Evolutionary conservation across 2,329 filamentous ascomycete genomes (phyloP).

Genomic region (Calonectria crousiana): DNA sequence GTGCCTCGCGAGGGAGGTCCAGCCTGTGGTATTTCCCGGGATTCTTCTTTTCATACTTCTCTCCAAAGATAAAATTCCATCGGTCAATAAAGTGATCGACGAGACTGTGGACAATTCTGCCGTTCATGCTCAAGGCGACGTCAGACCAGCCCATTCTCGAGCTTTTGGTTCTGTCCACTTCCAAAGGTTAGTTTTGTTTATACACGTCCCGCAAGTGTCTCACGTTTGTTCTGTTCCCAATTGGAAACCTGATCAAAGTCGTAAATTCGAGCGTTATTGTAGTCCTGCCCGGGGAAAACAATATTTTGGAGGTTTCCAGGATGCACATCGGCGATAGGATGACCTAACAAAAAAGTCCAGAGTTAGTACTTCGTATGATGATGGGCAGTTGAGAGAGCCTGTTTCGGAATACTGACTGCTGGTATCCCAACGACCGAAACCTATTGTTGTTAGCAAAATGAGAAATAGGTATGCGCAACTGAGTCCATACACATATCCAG

Average conservation of each 20-base stretch:
- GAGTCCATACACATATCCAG: constrained; percentile 77
- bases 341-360: constrained; percentile 52
- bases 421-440: constrained; percentile 90
- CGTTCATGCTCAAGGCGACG: constrained; percentile 80
- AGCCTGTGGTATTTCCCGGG: constrained; percentile 62
- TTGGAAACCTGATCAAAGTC: constrained; percentile 84
- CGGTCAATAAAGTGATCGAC: constrained; percentile 84
- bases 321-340: constrained; percentile 87
- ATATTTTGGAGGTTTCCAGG: constrained; percentile 81
- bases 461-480: neutral
- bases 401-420: constrained; percentile 63
- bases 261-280: constrained; percentile 88
- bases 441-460: constrained; percentile 48
- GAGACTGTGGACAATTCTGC: constrained; percentile 81
- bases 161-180: constrained; percentile 80
- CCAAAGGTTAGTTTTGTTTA: neutral
- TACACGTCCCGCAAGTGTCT: constrained; percentile 28
- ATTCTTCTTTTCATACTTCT: constrained; percentile 76
- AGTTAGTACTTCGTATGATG: neutral
- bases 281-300: constrained; percentile 91
- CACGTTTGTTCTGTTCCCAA: constrained; percentile 85
- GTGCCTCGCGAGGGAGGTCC: constrained; percentile 20
- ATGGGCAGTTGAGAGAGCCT: neutral
- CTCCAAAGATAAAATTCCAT: constrained; percentile 90
- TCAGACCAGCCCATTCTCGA: constrained; percentile 96